Evolutionary conservation across 164 flowering plant species (phyloP).

Genomic region (Warburgia ugandensis): DNA sequence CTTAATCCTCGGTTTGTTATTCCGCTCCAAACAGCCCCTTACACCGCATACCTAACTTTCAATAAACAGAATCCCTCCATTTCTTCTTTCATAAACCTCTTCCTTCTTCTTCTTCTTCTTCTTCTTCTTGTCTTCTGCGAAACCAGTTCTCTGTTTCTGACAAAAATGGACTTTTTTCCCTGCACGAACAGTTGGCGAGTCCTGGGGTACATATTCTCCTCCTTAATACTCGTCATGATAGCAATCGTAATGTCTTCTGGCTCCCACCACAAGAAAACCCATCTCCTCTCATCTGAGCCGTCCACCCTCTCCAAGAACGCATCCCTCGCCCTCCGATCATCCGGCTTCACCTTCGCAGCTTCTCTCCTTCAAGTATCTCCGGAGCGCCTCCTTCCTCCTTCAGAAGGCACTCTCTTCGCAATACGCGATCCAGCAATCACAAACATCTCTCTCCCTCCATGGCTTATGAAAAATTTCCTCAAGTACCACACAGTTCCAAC

Average conservation of each 20-base stretch:
- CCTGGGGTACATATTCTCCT: neutral
- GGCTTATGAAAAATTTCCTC: slow-evolving; percentile 28
- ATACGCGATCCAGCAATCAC: slow-evolving; percentile 39
- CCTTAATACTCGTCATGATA: neutral
- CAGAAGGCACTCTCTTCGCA: too few species aligned
- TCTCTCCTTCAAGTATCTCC: slow-evolving; percentile 35
- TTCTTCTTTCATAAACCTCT: too few species aligned
- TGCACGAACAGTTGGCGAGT: neutral
- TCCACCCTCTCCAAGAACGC: neutral
- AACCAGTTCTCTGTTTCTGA: too few species aligned
- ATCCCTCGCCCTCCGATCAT: slow-evolving; percentile 12
- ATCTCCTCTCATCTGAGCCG: neutral
- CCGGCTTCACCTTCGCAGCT: slow-evolving; percentile 45
- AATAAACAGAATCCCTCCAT: too few species aligned
- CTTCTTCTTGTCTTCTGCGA: too few species aligned
- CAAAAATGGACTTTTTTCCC: neutral
- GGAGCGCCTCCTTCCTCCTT: slow-evolving; percentile 24
- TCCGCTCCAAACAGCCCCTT: too few species aligned
- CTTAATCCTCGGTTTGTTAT: too few species aligned
- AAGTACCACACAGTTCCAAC: slow-evolving; percentile 46
- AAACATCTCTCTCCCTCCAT: slow-evolving; percentile 38
- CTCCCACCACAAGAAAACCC: neutral
- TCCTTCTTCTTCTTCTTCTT: too few species aligned
- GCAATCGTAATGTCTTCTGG: neutral
- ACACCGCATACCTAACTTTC: too few species aligned